These are phyloP conservation scores for Fragaria ananassa DNA, from an alignment of 306 rosid genomes.

Conservation along the genomic window DNA sequence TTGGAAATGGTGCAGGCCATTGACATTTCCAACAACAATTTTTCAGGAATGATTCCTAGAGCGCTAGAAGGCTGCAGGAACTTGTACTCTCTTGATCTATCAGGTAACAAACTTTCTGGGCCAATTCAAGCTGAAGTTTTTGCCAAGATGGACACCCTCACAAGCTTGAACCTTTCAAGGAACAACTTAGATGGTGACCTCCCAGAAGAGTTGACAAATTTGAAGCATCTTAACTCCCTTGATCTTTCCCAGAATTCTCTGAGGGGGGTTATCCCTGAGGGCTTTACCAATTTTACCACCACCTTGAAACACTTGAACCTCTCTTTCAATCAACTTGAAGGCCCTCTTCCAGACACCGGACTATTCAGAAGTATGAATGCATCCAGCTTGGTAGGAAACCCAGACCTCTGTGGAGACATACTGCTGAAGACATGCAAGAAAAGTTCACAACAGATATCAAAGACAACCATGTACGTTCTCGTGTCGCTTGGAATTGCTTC, in stretches of 20 bases:
- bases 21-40: slow-evolving; percentile 80
- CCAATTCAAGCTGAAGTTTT: slow-evolving; percentile 62
- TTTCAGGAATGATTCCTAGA: slow-evolving; percentile 63
- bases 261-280: slow-evolving; percentile 57
- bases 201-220: slow-evolving; percentile 44
- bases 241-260: slow-evolving; percentile 81
- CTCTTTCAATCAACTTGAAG: slow-evolving; percentile 78
- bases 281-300: slow-evolving; percentile 48
- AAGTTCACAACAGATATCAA: slow-evolving; percentile 41
- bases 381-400: slow-evolving; percentile 62
- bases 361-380: slow-evolving; percentile 48
- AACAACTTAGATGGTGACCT: slow-evolving; percentile 64
- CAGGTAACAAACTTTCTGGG: slow-evolving; percentile 70
- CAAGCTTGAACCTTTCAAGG: slow-evolving; percentile 66
- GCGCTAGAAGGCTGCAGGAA: slow-evolving; percentile 57
- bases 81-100: slow-evolving; percentile 63
- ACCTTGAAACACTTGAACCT: slow-evolving; percentile 57
- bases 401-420: slow-evolving; percentile 63
- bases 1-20: slow-evolving; percentile 66
- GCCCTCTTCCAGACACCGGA: slow-evolving; percentile 60
- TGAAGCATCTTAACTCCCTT: slow-evolving; percentile 52
- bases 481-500: slow-evolving; percentile 44
- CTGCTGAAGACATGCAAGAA: slow-evolving; percentile 44
- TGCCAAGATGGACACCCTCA: slow-evolving; percentile 43
- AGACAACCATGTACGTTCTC: slow-evolving; percentile 37